Base-by-base conservation (phyloP, 1,284 basidiomycete species). In the Crocinoboletus sp. region DNA sequence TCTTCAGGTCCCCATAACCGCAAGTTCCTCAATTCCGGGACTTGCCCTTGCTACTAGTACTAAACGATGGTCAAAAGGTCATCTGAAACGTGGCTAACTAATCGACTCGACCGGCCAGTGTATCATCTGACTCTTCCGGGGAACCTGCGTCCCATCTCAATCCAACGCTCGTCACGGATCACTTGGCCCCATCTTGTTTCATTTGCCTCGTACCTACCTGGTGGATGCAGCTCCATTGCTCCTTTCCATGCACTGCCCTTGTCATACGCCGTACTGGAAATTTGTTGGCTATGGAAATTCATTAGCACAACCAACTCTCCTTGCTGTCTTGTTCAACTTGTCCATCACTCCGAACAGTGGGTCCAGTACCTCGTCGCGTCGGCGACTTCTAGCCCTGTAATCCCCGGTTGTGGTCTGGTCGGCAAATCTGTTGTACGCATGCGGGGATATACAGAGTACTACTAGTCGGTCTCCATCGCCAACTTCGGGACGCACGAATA, bases 401-500 rank as follows among this genome's bases (percentile, higher is more conserved):
- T n/a, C n/a, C n/a, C n/a, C 16, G 38, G 23, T 11, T 20, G 20
- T 29, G 13, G 17, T 16, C 27, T n/a, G n/a, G n/a, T n/a, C n/a
- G 25, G 16, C 29, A 16, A 30, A 22, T 43, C 23, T 12, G 25
- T 12, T 24, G 33, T 19, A 16, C 29, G 15, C 35, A 33, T 41
- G 38, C n/a, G n/a, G n/a, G 30, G 31, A 11, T 15, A 34, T 34
- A 17, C 19, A 13, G 12, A 38, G 22, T 24, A 23, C n/a, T 22
- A 25, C 44, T 36, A 34, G 37, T 42, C 32, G 38, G 39, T 37
- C 33, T 29, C 32, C 37, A 25, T 48, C 38, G 38, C 50, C 29
- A 41, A 48, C 25, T 39, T 39, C 16, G 41, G 34, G 13, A 36
- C 58, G 53, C 30, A 57, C 44, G 41, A 42, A 38, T 43, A 12